phyloP scores from a whole-genome alignment of 2,329 filamentous ascomycete species.

The Alternaria postmessia region DNA sequence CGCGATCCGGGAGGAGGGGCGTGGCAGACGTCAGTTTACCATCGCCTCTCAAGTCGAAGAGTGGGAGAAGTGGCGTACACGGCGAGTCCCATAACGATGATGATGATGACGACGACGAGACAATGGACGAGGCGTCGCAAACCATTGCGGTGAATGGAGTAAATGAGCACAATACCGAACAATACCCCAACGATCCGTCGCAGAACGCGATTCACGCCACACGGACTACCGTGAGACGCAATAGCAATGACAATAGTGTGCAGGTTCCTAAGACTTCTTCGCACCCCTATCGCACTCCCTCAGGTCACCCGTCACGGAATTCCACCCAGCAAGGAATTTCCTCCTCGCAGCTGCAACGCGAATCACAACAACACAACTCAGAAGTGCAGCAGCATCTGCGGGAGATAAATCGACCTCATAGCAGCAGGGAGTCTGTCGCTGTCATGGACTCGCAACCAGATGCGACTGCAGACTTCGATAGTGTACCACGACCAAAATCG shows the following conservation, averaged over 20 bases:
- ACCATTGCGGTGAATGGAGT: slow-evolving; percentile 16
- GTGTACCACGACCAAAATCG: slow-evolving; percentile 36
- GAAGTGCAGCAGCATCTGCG: slow-evolving; percentile 28
- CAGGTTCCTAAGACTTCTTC: slow-evolving; percentile 52
- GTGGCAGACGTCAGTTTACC: slow-evolving; percentile 28
- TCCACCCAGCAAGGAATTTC: slow-evolving; percentile 30
- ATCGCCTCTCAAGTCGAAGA: slow-evolving; percentile 35
- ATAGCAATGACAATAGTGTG: slow-evolving; percentile 32
- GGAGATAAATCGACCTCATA: slow-evolving; percentile 25
- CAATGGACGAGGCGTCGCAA: slow-evolving; percentile 31
- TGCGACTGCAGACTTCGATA: slow-evolving; percentile 33
- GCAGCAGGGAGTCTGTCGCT: slow-evolving; percentile 50
- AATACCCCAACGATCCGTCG: slow-evolving; percentile 46
- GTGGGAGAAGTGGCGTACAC: slow-evolving; percentile 1
- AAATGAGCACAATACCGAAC: slow-evolving; percentile 28
- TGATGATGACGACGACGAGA: slow-evolving; percentile 35
- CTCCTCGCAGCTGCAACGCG: slow-evolving; percentile 32
- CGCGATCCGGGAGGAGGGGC: slow-evolving; percentile 21
- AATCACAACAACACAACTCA: slow-evolving; percentile 26
- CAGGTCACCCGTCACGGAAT: slow-evolving; percentile 26
- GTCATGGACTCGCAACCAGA: slow-evolving; percentile 58
- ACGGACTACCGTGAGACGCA: slow-evolving; percentile 21
- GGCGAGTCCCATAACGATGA: slow-evolving; percentile 27
- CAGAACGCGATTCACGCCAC: slow-evolving; percentile 27
- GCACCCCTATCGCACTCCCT: slow-evolving; percentile 40